Evolutionary conservation across 352 stramenopile species (phyloP).

Genomic region (Phytopythium delawarense): DNA sequence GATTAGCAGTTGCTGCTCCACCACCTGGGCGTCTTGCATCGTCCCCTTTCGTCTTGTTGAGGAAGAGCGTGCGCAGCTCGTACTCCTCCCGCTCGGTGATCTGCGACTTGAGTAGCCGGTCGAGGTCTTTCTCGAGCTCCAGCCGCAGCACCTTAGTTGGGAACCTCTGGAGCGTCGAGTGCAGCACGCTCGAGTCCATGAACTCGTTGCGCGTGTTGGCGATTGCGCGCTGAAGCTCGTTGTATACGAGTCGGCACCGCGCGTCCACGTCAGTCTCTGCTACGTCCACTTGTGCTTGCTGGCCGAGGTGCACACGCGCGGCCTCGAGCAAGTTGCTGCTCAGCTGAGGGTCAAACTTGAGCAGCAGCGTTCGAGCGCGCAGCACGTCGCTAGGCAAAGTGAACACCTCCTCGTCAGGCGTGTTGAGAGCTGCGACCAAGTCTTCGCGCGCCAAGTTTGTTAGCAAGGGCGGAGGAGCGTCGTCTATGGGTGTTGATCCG

Average conservation of each 20-base stretch:
- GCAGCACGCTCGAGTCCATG: conserved; percentile 89
- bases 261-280: conserved; percentile 84
- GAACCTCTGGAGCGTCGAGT: conserved; percentile 89
- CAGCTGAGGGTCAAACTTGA: conserved; percentile 63
- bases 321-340: conserved; percentile 47
- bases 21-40: not conserved
- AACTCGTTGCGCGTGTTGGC: conserved; percentile 79
- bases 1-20: not conserved
- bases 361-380: conserved; percentile 48
- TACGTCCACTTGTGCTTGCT: conserved; percentile 22
- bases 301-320: conserved; percentile 28
- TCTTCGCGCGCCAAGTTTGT: conserved; percentile 52
- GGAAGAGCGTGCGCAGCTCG: conserved; percentile 48
- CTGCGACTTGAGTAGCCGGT: conserved; percentile 86
- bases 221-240: conserved; percentile 88
- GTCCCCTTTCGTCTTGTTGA: conserved; percentile 9
- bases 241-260: conserved; percentile 83
- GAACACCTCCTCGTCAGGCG: conserved; percentile 66
- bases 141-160: conserved; percentile 82
- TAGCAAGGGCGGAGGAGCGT: conserved; percentile 19
- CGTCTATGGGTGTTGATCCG: conserved; percentile 2
- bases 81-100: conserved; percentile 70
- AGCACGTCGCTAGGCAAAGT: conserved; percentile 58
- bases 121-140: conserved; percentile 91
- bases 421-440: conserved; percentile 53